Percentiles rank a stretch among this genome's conserved stretches.
Evolutionary conservation across 352 stramenopile species (phyloP).

Genomic region (Globisporangium rhizosaccharum): DNA sequence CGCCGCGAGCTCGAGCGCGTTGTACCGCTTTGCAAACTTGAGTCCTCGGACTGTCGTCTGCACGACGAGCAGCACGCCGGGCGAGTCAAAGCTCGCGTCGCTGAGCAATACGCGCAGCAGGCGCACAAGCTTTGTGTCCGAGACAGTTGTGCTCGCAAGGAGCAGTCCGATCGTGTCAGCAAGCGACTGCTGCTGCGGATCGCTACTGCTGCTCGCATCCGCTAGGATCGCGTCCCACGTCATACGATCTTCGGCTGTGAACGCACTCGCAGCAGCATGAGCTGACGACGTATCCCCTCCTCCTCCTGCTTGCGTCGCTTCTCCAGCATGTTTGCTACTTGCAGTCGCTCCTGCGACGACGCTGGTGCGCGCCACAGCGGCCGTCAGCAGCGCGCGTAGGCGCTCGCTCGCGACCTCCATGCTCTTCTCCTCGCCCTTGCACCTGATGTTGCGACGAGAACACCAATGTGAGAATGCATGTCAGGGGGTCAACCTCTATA

Average conservation of each 20-base stretch:
- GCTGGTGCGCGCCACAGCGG: conserved; percentile 27
- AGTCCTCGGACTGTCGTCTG: conserved; percentile 55
- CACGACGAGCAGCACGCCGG: conserved; percentile 48
- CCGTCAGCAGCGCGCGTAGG: conserved; percentile 35
- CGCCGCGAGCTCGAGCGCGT: conserved; percentile 36
- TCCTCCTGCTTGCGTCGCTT: not conserved
- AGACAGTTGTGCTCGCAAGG: conserved; percentile 46
- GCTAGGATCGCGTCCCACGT: conserved; percentile 46
- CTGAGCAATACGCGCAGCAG: conserved; percentile 32
- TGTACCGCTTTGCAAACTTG: conserved; percentile 76
- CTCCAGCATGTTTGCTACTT: not conserved
- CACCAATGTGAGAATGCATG: too few relatives aligned
- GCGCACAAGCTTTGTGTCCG: conserved; percentile 23
- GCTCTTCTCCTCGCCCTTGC: conserved; percentile 2
- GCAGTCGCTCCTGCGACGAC: not conserved
- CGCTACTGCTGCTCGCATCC: conserved; percentile 9
- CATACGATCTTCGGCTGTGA: conserved; percentile 33
- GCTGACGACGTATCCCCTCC: conserved; percentile 9
- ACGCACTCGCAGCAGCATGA: conserved; percentile 4
- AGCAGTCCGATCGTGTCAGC: conserved; percentile 51
- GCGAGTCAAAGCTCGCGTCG: conserved; percentile 27
- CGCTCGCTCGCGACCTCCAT: conserved; percentile 39
- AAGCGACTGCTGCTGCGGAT: conserved; percentile 9
- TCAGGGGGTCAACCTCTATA: not conserved
- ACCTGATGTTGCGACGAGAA: too few relatives aligned